Conservation (phyloP, 805 yeast genomes). For the Ogataea ramenticola region DNA sequence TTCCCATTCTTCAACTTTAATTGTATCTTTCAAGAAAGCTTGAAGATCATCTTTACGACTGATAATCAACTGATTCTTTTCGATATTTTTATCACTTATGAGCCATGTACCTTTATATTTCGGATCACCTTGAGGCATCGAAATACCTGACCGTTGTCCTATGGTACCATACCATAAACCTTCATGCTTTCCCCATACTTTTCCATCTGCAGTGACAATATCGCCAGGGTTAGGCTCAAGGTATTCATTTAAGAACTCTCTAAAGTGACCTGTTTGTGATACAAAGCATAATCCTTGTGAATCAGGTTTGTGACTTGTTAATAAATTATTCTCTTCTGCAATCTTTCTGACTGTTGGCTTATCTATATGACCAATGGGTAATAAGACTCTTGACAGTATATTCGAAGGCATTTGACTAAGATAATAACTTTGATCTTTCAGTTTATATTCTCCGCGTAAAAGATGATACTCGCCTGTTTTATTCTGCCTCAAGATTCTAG, state of each 20-base stretch:
- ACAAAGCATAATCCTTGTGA: constrained; percentile 96
- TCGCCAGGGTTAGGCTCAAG: constrained; percentile 69
- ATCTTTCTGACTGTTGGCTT: constrained; percentile 69
- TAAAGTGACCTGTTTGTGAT: constrained; percentile 52
- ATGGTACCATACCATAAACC: constrained; percentile 96
- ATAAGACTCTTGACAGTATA: constrained; percentile 42
- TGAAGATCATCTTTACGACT: constrained; percentile 63
- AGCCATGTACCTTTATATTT: constrained; percentile 76
- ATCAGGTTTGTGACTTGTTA: constrained; percentile 76
- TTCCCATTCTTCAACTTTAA: constrained; percentile 38
- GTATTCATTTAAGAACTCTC: constrained; percentile 68
- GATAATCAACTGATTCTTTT: constrained; percentile 67
- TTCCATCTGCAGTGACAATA: constrained; percentile 69
- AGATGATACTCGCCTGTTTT: constrained; percentile 34
- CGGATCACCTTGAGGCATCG: constrained; percentile 88
- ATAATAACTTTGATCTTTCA: constrained; percentile 90
- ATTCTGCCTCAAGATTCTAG: constrained; percentile 38
- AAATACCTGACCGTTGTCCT: constrained; percentile 75
- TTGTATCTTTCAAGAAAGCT: constrained; percentile 38
- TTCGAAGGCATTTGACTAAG: constrained; percentile 54
- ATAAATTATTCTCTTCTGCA: constrained; percentile 48
- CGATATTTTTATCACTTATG: constrained; percentile 61
- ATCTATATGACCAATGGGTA: constrained; percentile 75
- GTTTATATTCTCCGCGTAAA: constrained; percentile 46
- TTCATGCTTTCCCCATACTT: constrained; percentile 69